Conservation (phyloP, 176 grass and related monocot species). For the Areca catechu region DNA sequence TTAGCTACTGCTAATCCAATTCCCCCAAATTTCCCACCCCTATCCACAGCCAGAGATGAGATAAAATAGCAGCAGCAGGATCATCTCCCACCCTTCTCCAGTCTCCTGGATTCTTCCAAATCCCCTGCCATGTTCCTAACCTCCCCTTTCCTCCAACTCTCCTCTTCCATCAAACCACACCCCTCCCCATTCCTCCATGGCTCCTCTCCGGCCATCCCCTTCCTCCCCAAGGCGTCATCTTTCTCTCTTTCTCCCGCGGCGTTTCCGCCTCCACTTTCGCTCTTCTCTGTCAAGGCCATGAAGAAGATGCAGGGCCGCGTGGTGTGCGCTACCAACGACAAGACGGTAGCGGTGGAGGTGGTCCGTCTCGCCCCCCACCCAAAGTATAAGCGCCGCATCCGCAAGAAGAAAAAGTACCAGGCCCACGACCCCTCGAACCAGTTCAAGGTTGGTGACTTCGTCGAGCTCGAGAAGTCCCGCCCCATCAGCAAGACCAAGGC, state of each 20-base stretch:
- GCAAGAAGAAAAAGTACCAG: conserved; percentile 85
- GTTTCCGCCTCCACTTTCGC: background rate
- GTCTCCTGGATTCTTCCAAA: too few species aligned
- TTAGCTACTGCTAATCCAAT: too few species aligned
- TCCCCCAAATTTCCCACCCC: too few species aligned
- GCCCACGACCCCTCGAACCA: conserved; percentile 86
- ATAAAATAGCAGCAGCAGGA: too few species aligned
- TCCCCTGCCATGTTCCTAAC: too few species aligned
- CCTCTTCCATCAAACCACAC: background rate
- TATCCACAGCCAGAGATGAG: too few species aligned
- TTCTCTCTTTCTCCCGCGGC: background rate
- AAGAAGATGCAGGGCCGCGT: conserved; percentile 64
- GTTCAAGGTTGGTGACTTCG: conserved; percentile 85
- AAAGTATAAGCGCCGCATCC: conserved; percentile 67
- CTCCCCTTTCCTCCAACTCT: conserved; percentile 6
- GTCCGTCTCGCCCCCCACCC: conserved; percentile 51
- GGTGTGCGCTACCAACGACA: conserved; percentile 67
- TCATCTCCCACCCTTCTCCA: too few species aligned
- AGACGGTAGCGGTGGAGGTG: conserved; percentile 85
- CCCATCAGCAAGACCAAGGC: conserved; percentile 98
- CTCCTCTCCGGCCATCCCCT: conserved; percentile 21
- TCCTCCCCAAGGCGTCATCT: conserved; percentile 6
- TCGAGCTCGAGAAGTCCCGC: conserved; percentile 68
- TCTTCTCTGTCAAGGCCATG: conserved; percentile 38
- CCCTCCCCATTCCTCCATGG: conserved; percentile 30